Conservation (phyloP, 306 rosid species). For the Quercus wislizeni region DNA sequence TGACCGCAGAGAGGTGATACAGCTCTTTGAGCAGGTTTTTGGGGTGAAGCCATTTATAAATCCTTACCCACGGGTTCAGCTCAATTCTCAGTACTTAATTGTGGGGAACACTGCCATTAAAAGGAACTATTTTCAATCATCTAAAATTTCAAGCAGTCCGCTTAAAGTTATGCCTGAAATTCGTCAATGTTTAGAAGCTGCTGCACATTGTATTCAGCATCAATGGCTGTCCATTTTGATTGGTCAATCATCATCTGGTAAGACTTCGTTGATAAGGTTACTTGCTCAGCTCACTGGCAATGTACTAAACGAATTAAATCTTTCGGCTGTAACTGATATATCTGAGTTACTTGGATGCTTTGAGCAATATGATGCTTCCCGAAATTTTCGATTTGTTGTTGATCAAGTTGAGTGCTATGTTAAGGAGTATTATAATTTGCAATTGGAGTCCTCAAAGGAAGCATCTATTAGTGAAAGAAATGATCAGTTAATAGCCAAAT, state of each 20-base stretch:
- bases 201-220: conserved; percentile 66
- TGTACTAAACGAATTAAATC: conserved; percentile 76
- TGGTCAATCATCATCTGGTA: conserved; percentile 86
- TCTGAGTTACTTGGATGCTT: conserved; percentile 93
- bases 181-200: conserved; percentile 85
- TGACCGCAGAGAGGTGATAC: conserved; percentile 76
- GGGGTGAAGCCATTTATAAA: conserved; percentile 53
- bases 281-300: conserved; percentile 88
- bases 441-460: conserved; percentile 37
- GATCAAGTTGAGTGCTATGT: conserved; percentile 55
- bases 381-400: conserved; percentile 53
- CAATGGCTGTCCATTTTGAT: conserved; percentile 91
- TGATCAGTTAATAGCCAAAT: conserved; percentile 37
- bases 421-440: conserved; percentile 51
- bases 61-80: conserved; percentile 73
- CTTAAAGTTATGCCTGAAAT: conserved; percentile 66
- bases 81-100: conserved; percentile 39
- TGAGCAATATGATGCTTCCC: conserved; percentile 79
- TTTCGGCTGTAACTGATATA: conserved; percentile 90
- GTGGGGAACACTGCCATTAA: conserved; percentile 64
- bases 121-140: conserved; percentile 48
- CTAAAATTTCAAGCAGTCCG: conserved; percentile 31
- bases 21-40: conserved; percentile 65
- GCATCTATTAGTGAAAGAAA: conserved; percentile 27
- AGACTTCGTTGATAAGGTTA: conserved; percentile 77